Percentiles rank a stretch among this genome's conserved stretches.
phyloP scores from a whole-genome alignment of 768 basidiomycete genomes.

The Panellus pusillus region DNA sequence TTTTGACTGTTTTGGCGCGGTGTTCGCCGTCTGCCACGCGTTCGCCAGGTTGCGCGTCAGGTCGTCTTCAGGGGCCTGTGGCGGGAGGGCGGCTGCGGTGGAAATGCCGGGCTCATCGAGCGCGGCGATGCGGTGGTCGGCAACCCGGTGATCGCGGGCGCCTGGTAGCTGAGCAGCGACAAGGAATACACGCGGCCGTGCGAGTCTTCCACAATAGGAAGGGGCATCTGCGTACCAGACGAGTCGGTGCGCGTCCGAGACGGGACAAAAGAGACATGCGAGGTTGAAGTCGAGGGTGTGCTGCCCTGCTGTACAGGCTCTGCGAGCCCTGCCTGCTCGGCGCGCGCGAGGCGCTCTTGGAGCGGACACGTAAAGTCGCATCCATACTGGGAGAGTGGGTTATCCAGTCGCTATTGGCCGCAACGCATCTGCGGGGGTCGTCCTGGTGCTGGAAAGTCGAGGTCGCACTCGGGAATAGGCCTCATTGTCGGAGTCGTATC shows the following conservation, averaged over 20 bases:
- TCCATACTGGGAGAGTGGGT: neutral
- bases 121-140: conserved; percentile 7
- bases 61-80: conserved; percentile 14
- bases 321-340: conserved; percentile 10
- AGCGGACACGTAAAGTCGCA: neutral
- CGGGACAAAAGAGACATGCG: conserved; percentile 3
- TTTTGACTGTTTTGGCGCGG: conserved; percentile 16
- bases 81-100: neutral
- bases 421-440: neutral
- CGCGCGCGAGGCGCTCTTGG: neutral
- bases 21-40: conserved; percentile 18
- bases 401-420: conserved; percentile 6
- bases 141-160: neutral
- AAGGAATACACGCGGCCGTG: conserved; percentile 8
- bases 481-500: conserved; percentile 4
- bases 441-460: neutral
- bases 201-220: neutral
- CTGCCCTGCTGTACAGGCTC: neutral
- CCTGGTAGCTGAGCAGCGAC: conserved; percentile 8
- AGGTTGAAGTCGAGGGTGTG: neutral
- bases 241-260: conserved; percentile 15
- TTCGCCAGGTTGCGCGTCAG: conserved; percentile 14
- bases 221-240: neutral
- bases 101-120: neutral
- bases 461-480: neutral